Percentiles rank a stretch among this genome's conserved stretches.
Conservation (phyloP, 768 basidiomycete genomes). For the Suillus americanus region DNA sequence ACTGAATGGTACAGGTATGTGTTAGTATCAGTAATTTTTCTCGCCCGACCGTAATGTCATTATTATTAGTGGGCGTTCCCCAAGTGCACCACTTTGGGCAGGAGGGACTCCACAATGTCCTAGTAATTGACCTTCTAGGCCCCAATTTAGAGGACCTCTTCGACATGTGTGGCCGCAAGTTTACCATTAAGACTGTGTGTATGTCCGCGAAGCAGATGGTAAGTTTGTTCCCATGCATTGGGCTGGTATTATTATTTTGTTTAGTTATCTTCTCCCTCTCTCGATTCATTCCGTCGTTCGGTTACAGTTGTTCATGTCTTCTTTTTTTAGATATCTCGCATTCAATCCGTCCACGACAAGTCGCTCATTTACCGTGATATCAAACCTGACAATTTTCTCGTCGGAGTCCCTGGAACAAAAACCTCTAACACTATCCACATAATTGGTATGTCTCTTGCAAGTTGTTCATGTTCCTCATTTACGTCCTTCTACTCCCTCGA, state of each 20-base stretch:
- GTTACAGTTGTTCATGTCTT: slow-evolving; percentile 5
- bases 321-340: slow-evolving; percentile 76
- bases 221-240: slow-evolving; percentile 25
- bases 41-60: slow-evolving; percentile 12
- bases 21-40: slow-evolving; percentile 11
- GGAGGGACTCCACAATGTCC: slow-evolving; percentile 96
- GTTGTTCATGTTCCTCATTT: not conserved
- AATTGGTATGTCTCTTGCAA: slow-evolving; percentile 58
- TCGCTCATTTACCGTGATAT: slow-evolving; percentile 98
- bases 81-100: slow-evolving; percentile 99
- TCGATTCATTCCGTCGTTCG: slow-evolving; percentile 10
- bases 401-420: slow-evolving; percentile 91
- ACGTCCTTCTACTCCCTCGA: slow-evolving; percentile 9
- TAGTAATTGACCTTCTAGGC: slow-evolving; percentile 93
- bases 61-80: slow-evolving; percentile 82
- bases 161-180: slow-evolving; percentile 99
- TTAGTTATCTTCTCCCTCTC: not conserved
- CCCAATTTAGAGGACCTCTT: slow-evolving; percentile 97
- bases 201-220: slow-evolving; percentile 99
- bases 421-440: slow-evolving; percentile 86
- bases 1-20: slow-evolving; percentile 83
- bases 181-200: slow-evolving; percentile 96
- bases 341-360: slow-evolving; percentile 98
- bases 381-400: slow-evolving; percentile 98
- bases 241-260: not conserved